Percentiles rank a stretch among this genome's conserved stretches.
These are phyloP conservation scores for Aspergillus vadensis DNA, from an alignment of 2,329 filamentous ascomycete species.

Conservation along the genomic window DNA sequence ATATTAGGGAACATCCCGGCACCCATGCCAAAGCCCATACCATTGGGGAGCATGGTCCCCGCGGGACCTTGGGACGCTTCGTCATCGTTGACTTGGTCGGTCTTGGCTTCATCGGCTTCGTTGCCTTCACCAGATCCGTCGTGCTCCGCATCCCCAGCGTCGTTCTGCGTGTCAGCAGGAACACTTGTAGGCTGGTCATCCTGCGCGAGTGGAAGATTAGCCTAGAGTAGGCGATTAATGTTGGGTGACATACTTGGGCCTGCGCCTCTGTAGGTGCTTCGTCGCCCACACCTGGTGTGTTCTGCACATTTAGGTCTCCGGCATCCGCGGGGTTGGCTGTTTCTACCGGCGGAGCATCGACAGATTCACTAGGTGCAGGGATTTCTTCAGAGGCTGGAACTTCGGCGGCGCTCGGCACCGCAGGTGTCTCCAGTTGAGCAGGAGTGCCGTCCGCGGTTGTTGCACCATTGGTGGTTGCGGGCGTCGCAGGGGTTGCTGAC, in stretches of 20 bases:
- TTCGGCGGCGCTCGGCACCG: constrained; percentile 24
- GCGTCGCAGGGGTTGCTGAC: constrained; percentile 38
- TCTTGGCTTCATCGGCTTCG: constrained; percentile 12
- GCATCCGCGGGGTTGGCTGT: constrained; percentile 12
- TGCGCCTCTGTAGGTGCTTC: constrained; percentile 10
- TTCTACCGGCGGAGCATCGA: constrained; percentile 19
- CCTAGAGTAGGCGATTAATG: neutral
- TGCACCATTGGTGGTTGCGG: constrained; percentile 30
- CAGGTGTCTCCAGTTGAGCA: constrained; percentile 18
- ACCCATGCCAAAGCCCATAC: constrained; percentile 49
- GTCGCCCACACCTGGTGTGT: constrained; percentile 6
- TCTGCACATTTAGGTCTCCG: constrained; percentile 12
- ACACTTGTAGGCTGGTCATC: constrained; percentile 17
- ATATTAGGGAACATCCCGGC: constrained; percentile 58
- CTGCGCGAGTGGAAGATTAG: constrained; percentile 10
- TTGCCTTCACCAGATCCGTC: constrained; percentile 18
- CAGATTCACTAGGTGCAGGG: constrained; percentile 12
- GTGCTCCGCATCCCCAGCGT: constrained; percentile 14
- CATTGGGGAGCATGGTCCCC: constrained; percentile 24
- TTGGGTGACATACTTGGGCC: constrained; percentile 23
- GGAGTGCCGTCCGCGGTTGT: constrained; percentile 27
- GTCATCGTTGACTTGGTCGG: constrained; percentile 19
- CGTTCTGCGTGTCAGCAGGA: constrained; percentile 11
- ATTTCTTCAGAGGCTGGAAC: constrained; percentile 9
- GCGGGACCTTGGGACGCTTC: constrained; percentile 15